phyloP scores from a whole-genome alignment of 176 grass and related monocot species.

The Cenchrus purpureus region DNA sequence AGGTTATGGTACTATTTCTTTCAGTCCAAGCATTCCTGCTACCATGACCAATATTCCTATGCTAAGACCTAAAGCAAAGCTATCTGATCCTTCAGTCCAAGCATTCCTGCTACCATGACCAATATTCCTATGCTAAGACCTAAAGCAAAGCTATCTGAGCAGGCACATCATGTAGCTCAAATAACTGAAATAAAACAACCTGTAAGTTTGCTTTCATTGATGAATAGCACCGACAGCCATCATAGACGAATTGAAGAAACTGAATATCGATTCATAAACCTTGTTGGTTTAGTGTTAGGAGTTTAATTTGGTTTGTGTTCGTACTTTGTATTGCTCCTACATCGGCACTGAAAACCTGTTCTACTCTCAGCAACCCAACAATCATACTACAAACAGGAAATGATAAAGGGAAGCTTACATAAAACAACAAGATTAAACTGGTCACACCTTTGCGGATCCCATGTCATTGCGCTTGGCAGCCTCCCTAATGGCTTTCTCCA shows the following conservation, averaged over 20 bases:
- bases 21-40: neutral
- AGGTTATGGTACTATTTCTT: conserved; percentile 2
- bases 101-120: neutral
- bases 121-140: neutral
- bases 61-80: neutral
- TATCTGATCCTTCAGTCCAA: neutral
- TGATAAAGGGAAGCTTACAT: neutral
- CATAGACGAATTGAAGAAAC: neutral
- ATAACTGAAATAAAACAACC: neutral
- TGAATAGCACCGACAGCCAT: neutral
- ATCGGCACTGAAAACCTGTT: neutral
- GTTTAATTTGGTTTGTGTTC: neutral
- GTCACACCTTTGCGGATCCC: conserved; percentile 76
- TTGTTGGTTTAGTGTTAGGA: neutral
- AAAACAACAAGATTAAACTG: conserved; percentile 1
- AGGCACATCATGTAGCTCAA: neutral
- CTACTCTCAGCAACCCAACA: neutral
- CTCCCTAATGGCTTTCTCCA: conserved; percentile 91
- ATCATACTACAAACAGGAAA: neutral
- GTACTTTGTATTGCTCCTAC: neutral
- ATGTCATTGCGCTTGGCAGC: conserved; percentile 93
- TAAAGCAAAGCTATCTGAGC: neutral
- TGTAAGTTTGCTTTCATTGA: neutral
- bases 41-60: neutral
- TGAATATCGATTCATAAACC: neutral